A percentile compares a stretch with the other conserved stretches of the same genome.
phyloP scores from a whole-genome alignment of 1,284 basidiomycete genomes.

The Pyrrhoderma lamaoense region DNA sequence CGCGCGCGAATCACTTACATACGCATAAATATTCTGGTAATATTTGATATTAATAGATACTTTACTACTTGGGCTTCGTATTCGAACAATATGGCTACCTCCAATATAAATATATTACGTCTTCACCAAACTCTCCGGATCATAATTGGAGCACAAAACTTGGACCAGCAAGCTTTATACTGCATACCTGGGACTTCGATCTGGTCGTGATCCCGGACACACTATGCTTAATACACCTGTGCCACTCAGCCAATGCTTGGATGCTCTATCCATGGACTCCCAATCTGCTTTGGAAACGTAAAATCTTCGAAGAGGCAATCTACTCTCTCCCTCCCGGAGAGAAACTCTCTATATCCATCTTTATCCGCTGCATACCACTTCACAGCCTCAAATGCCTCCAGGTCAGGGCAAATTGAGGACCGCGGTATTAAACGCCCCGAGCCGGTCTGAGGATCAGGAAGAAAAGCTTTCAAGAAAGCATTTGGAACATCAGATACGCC shows the following conservation, averaged over 20 bases:
- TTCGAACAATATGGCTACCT: too few species aligned
- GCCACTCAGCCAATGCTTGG: background rate
- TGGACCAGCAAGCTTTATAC: too few species aligned
- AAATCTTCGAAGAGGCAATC: background rate
- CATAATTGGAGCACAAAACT: too few species aligned
- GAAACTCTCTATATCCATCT: conserved; percentile 1
- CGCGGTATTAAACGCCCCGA: background rate
- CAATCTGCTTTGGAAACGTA: background rate
- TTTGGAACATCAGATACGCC: conserved; percentile 1
- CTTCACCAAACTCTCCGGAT: too few species aligned
- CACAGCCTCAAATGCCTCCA: conserved; percentile 8
- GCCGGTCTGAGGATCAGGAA: background rate
- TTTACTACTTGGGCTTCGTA: too few species aligned
- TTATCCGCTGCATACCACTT: background rate
- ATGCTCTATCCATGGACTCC: background rate
- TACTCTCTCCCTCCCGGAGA: background rate
- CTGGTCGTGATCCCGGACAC: conserved; percentile 1
- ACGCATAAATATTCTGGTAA: too few species aligned
- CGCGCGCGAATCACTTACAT: too few species aligned
- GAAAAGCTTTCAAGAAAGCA: conserved; percentile 9
- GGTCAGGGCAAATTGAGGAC: conserved; percentile 1
- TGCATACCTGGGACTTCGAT: background rate
- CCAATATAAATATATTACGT: too few species aligned
- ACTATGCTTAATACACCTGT: conserved; percentile 1
- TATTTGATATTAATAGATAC: too few species aligned